phyloP scores from a whole-genome alignment of 371 early-diverging fungal genomes.

The Mucor indicus region DNA sequence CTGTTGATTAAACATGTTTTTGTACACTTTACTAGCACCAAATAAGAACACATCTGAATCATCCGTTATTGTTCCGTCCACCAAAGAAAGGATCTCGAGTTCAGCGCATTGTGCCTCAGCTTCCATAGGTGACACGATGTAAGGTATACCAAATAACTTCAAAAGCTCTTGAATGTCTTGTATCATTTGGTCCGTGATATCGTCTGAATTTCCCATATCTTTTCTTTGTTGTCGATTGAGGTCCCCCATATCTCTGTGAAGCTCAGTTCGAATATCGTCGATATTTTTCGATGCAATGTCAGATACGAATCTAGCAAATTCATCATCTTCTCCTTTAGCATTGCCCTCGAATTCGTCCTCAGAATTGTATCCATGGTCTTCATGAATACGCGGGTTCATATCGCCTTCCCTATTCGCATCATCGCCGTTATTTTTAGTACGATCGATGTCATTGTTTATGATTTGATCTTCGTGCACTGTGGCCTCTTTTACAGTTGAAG shows the following conservation, averaged over 20 bases:
- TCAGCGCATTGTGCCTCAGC: conserved; percentile 98
- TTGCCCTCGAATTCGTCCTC: conserved; percentile 33
- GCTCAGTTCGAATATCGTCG: conserved; percentile 40
- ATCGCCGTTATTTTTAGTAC: background rate
- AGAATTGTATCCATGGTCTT: conserved; percentile 37
- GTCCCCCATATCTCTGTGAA: conserved; percentile 58
- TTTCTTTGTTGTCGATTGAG: conserved; percentile 54
- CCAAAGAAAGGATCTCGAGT: conserved; percentile 62
- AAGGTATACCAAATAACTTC: conserved; percentile 95
- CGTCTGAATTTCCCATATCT: conserved; percentile 65
- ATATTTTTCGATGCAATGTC: conserved; percentile 45
- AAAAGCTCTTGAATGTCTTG: conserved; percentile 74
- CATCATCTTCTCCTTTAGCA: conserved; percentile 49
- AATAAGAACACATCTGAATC: conserved; percentile 98
- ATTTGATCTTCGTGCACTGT: too few species aligned
- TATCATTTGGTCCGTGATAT: conserved; percentile 69
- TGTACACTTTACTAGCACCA: conserved; percentile 88
- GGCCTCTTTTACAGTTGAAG: too few species aligned
- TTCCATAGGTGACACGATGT: conserved; percentile 93
- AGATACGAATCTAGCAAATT: conserved; percentile 54
- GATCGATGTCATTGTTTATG: background rate
- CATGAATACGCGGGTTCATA: background rate
- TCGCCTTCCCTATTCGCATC: background rate
- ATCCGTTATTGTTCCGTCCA: conserved; percentile 98
- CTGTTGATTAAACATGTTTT: conserved; percentile 93